A percentile compares a stretch with the other conserved stretches of the same genome.
Evolutionary conservation across 768 basidiomycete genomes (phyloP).

Genomic region (Tulasnella sp.): DNA sequence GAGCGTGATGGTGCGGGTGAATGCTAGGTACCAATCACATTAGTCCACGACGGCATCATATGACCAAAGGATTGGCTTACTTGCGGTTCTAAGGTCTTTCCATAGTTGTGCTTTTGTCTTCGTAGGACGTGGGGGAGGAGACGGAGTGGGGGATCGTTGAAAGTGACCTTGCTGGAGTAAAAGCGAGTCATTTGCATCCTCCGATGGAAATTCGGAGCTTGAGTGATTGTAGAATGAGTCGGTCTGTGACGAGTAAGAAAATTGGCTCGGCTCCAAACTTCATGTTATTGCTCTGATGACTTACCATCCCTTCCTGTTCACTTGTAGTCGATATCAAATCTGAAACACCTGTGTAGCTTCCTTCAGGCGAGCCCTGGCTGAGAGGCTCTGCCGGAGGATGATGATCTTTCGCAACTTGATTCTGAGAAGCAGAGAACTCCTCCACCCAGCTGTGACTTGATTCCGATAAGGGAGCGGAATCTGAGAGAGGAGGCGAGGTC

Average conservation of each 20-base stretch:
- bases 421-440: constrained; percentile 24
- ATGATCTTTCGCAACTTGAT: not conserved
- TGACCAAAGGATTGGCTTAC: constrained; percentile 30
- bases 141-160: not conserved
- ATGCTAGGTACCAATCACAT: constrained; percentile 40
- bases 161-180: not conserved
- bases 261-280: too few relatives aligned
- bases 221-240: too few relatives aligned
- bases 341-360: not conserved
- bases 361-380: not conserved
- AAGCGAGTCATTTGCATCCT: too few relatives aligned
- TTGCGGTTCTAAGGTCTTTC: constrained; percentile 85
- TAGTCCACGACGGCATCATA: not conserved
- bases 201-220: too few relatives aligned
- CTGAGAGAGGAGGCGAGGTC: too few relatives aligned
- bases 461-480: constrained; percentile 25
- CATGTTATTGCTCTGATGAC: too few relatives aligned
- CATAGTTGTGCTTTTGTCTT: constrained; percentile 76
- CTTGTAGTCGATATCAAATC: too few relatives aligned
- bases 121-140: constrained; percentile 18
- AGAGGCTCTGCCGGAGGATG: not conserved
- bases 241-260: too few relatives aligned
- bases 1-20: constrained; percentile 78
- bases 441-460: constrained; percentile 39
- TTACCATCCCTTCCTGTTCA: too few relatives aligned